These are phyloP conservation scores for Solanum sejunctum DNA, from an alignment of 257 asterid species.

Conservation along the genomic window DNA sequence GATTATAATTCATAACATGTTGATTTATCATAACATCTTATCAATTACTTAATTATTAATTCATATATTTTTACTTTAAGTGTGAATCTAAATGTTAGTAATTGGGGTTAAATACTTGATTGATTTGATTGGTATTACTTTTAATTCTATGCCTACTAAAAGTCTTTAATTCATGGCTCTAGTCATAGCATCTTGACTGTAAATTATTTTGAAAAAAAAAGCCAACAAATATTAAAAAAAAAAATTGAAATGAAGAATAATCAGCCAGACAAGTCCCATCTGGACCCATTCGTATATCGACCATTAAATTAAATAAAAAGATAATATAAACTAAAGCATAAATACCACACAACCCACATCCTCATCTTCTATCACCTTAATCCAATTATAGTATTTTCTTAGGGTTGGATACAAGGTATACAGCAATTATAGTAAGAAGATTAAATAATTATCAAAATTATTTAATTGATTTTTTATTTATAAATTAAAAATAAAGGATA, in stretches of 20 bases:
- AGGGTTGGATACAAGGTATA: neutral
- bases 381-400: neutral
- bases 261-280: constrained; percentile 27
- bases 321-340: neutral
- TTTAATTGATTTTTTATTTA: neutral
- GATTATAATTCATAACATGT: neutral
- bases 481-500: neutral
- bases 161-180: neutral
- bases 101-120: neutral
- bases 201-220: neutral
- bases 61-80: neutral
- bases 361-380: constrained; percentile 20
- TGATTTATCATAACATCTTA: neutral
- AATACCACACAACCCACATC: constrained; percentile 21
- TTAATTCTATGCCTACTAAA: neutral
- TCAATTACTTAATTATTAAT: neutral
- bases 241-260: neutral
- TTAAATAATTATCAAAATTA: neutral
- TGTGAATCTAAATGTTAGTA: neutral
- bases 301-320: constrained; percentile 5
- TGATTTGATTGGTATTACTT: neutral
- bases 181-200: constrained; percentile 8
- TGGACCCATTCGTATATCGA: constrained; percentile 26
- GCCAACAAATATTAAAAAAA: neutral
- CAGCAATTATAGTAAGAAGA: neutral